Percentiles rank a stretch among this genome's conserved stretches.
phyloP scores from a whole-genome alignment of 768 basidiomycete species.

The Mycena vitilis region DNA sequence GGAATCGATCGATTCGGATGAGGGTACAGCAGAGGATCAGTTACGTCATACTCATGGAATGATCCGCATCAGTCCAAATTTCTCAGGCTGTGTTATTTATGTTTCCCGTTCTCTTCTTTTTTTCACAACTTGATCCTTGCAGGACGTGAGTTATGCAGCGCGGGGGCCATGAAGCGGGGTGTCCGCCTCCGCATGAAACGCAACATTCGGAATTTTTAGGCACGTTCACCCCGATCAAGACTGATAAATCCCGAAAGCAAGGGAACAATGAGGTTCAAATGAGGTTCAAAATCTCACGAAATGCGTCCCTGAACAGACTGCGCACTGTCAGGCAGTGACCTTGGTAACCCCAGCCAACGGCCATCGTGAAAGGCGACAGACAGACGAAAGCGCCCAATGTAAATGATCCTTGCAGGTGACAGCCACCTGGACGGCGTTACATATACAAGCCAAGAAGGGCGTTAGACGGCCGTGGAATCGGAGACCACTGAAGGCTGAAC shows the following conservation, averaged over 20 bases:
- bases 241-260: background rate
- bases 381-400: background rate
- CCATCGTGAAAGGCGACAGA: background rate
- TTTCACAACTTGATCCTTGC: too few species aligned
- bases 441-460: background rate
- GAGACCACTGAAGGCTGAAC: conserved; percentile 6
- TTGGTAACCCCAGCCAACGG: conserved; percentile 15
- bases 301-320: conserved; percentile 9
- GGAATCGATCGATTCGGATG: background rate
- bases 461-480: background rate
- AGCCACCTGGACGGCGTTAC: background rate
- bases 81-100: too few species aligned
- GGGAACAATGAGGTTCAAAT: conserved; percentile 19
- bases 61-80: background rate
- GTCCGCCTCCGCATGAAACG: too few species aligned
- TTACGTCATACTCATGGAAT: conserved; percentile 8
- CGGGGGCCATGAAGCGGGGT: too few species aligned
- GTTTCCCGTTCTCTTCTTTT: too few species aligned
- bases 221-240: background rate
- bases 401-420: background rate
- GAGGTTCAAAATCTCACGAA: conserved; percentile 8
- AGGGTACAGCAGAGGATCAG: background rate
- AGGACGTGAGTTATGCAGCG: too few species aligned
- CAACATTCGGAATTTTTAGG: too few species aligned
- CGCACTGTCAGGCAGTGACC: background rate